Evolutionary conservation across 345 rosid genomes (phyloP).

Genomic region (Excoecaria agallocha): DNA sequence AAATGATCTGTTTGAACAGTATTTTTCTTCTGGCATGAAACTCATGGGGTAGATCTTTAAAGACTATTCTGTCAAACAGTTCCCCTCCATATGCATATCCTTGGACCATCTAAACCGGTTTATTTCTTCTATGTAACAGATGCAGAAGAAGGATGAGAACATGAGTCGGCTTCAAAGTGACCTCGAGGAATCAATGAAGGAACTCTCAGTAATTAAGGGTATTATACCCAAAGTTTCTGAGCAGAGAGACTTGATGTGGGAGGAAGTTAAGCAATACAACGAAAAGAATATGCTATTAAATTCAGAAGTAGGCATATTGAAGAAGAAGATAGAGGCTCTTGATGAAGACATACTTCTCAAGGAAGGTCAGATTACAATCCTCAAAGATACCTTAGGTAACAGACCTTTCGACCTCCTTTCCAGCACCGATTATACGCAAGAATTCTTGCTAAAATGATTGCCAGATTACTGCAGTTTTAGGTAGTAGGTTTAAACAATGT

Average conservation of each 20-base stretch:
- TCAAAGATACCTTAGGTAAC: conserved; percentile 64
- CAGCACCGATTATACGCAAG: conserved; percentile 45
- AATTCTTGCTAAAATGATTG: conserved; percentile 28
- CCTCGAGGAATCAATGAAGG: conserved; percentile 67
- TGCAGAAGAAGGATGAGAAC: conserved; percentile 74
- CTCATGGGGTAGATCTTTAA: background rate
- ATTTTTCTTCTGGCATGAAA: background rate
- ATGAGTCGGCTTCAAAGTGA: conserved; percentile 44
- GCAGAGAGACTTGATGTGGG: conserved; percentile 88
- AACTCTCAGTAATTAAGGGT: conserved; percentile 42
- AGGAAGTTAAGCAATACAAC: conserved; percentile 65
- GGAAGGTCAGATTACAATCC: conserved; percentile 90
- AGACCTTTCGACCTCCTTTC: conserved; percentile 57
- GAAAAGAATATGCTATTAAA: conserved; percentile 85
- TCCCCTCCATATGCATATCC: conserved; percentile 85
- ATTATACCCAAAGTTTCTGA: conserved; percentile 61
- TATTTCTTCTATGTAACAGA: conserved; percentile 36
- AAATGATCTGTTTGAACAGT: background rate
- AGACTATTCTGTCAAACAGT: conserved; percentile 72
- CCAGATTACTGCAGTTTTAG: background rate
- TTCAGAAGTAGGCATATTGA: conserved; percentile 60
- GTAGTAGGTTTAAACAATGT: conserved; percentile 21
- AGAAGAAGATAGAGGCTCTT: conserved; percentile 60
- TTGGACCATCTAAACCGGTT: conserved; percentile 53
- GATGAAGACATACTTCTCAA: conserved; percentile 78